Evolutionary conservation across 306 rosid genomes (phyloP), one percentile per base, ranked within the genome.

Genomic region (Nissolia schottii): DNA sequence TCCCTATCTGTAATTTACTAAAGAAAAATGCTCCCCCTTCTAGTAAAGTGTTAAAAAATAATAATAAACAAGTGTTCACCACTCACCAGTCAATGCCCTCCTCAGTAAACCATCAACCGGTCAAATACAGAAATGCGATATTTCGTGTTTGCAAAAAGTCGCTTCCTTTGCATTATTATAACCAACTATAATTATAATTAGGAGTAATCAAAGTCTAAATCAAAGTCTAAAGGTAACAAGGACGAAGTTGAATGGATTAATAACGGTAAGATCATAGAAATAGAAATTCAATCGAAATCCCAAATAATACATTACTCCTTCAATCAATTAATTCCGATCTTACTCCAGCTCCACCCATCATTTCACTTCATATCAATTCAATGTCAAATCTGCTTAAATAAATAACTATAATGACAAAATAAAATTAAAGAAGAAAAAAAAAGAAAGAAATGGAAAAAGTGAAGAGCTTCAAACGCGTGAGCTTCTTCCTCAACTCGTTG

Each of bases 61-160:
- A 24, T 38, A 43, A 72, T 55, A 25, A 35, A 11, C 14, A 64
- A 28, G 46, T 35, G 51, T 61, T 66, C 20, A 60, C 13, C 41
- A 18, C 55, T 80, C 70, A 67, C 13, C 41, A 18, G 59, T 80
- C 70, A 67, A 79, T 63, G 62, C 71, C 68, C 37, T 54, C 41
- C 78, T 50, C 23, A 12, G 60, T 29, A 54, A 64, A 57, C 45
- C 54, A 64, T 50, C 79, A 67, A 12, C 50, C 23, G 70, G 84
- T 77, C 67, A 77, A 82, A 75, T 43, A 51, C 16, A 53, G 19
- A 7, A 61, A 16, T 43, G 48, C 11, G 24, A 46, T 31, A 68
- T 22, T 28, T 23, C 15, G 8, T 7, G 24, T 54, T 34, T 13
- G 34, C n/a, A 65, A 50, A 22, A 51, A 56, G 13, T 15, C 0